phyloP scores from a whole-genome alignment of 768 basidiomycete genomes.

The Pulveroboletus sp. region DNA sequence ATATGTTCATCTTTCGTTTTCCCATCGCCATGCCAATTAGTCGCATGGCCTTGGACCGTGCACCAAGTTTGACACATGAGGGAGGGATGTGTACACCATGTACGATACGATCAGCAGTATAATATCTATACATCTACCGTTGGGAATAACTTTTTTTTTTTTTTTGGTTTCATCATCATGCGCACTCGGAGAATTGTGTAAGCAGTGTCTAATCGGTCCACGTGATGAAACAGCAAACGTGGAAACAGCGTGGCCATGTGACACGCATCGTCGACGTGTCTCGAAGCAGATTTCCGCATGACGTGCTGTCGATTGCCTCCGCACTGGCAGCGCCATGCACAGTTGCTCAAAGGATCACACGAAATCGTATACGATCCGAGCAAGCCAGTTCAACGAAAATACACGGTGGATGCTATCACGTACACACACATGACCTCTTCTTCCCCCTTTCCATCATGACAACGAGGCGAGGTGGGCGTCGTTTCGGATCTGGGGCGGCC shows the following conservation, averaged over 20 bases:
- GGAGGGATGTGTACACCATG: slow-evolving; percentile 22
- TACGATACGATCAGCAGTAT: slow-evolving; percentile 25
- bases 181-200: too few relatives aligned
- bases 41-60: slow-evolving; percentile 15
- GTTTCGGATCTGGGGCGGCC: slow-evolving; percentile 11
- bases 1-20: slow-evolving; percentile 19
- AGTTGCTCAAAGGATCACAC: too few relatives aligned
- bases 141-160: too few relatives aligned
- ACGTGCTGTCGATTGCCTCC: too few relatives aligned
- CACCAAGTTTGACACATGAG: slow-evolving; percentile 9
- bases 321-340: too few relatives aligned
- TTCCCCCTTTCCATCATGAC: slow-evolving; percentile 7
- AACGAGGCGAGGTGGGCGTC: slow-evolving; percentile 19
- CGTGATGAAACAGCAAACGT: slow-evolving; percentile 1
- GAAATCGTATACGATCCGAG: too few relatives aligned
- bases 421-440: slow-evolving; percentile 7
- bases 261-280: neutral
- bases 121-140: slow-evolving; percentile 17
- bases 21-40: slow-evolving; percentile 10
- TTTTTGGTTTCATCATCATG: too few relatives aligned
- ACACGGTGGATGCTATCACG: slow-evolving; percentile 3
- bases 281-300: too few relatives aligned
- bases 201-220: neutral
- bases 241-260: slow-evolving; percentile 7
- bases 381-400: too few relatives aligned